phyloP scores from a whole-genome alignment of 805 yeast genomes.

The Metschnikowia shivogae region DNA sequence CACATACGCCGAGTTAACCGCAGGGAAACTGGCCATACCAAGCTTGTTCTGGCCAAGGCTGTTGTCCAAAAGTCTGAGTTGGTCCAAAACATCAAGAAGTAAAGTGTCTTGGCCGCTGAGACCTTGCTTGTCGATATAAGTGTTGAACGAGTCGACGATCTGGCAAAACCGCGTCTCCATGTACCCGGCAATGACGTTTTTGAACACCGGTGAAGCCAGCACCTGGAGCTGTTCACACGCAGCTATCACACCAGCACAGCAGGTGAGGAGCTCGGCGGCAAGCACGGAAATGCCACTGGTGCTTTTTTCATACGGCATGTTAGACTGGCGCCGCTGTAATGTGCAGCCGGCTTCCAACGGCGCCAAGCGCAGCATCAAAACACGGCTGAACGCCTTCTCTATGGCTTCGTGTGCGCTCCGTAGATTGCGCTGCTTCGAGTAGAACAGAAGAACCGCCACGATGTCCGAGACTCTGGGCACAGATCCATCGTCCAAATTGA shows the following conservation, averaged over 20 bases:
- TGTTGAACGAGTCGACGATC: slow-evolving; percentile 9
- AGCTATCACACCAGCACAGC: slow-evolving; percentile 28
- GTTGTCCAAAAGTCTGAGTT: slow-evolving; percentile 22
- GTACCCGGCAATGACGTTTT: slow-evolving; percentile 12
- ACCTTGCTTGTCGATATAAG: slow-evolving; percentile 10
- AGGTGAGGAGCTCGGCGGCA: slow-evolving; percentile 47
- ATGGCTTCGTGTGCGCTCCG: slow-evolving; percentile 14
- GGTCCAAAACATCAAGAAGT: slow-evolving; percentile 45
- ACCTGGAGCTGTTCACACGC: slow-evolving; percentile 14
- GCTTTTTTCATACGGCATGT: slow-evolving; percentile 56
- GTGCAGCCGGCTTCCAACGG: slow-evolving; percentile 45
- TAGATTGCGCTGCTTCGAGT: slow-evolving; percentile 9
- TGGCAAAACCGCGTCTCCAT: slow-evolving; percentile 12
- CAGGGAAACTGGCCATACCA: slow-evolving; percentile 11
- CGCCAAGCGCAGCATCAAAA: slow-evolving; percentile 7
- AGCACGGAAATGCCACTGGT: slow-evolving; percentile 54
- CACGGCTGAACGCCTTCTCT: slow-evolving; percentile 11
- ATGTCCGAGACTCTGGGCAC: slow-evolving; percentile 11
- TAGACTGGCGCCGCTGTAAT: slow-evolving; percentile 29
- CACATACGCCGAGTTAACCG: slow-evolving; percentile 14
- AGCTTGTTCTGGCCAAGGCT: slow-evolving; percentile 14
- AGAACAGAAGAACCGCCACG: slow-evolving; percentile 10
- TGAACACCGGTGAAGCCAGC: slow-evolving; percentile 11
- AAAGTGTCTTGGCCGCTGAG: slow-evolving; percentile 24
- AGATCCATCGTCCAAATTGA: slow-evolving; percentile 6